Percentiles rank a stretch among this genome's conserved stretches.
These are phyloP conservation scores for Solanum tarapatanum DNA, from an alignment of 257 asterid species.

Conservation along the genomic window DNA sequence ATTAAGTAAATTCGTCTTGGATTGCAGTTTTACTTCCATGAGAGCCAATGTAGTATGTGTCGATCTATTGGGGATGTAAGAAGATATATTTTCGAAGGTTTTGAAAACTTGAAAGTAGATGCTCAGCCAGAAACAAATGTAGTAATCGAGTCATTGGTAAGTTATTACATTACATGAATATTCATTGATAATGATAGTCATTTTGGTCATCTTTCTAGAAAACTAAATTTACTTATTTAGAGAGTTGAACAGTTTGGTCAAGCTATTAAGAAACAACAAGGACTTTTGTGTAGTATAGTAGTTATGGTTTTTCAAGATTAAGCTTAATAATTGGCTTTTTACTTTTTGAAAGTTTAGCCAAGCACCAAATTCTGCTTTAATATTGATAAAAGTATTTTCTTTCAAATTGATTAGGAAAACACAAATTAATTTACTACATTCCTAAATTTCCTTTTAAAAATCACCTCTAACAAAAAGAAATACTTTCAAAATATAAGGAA, in stretches of 20 bases:
- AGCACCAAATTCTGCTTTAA: neutral
- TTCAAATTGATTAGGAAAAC: neutral
- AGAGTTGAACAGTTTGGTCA: neutral
- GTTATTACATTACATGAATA: neutral
- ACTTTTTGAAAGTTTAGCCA: too few species aligned
- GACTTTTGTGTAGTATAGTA: neutral
- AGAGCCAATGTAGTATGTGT: too few species aligned
- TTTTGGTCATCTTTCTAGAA: neutral
- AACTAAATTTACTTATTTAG: neutral
- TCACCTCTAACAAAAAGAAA: too few species aligned
- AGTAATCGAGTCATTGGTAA: too few species aligned
- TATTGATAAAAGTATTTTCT: neutral
- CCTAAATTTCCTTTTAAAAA: neutral
- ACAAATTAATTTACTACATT: too few species aligned
- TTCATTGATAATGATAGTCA: neutral
- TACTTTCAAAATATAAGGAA: too few species aligned
- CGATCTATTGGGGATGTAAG: too few species aligned
- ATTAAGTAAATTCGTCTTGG: too few species aligned
- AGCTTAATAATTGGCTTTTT: neutral
- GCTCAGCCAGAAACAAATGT: neutral
- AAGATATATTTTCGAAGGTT: too few species aligned
- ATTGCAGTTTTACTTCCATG: too few species aligned
- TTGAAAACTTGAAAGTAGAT: too few species aligned
- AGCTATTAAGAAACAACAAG: neutral
- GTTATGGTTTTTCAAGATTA: too few species aligned